A percentile compares a stretch with the other conserved stretches of the same genome.
Conservation (phyloP, 2,329 filamentous ascomycete species). For the Orbilia blumenaviensis region DNA sequence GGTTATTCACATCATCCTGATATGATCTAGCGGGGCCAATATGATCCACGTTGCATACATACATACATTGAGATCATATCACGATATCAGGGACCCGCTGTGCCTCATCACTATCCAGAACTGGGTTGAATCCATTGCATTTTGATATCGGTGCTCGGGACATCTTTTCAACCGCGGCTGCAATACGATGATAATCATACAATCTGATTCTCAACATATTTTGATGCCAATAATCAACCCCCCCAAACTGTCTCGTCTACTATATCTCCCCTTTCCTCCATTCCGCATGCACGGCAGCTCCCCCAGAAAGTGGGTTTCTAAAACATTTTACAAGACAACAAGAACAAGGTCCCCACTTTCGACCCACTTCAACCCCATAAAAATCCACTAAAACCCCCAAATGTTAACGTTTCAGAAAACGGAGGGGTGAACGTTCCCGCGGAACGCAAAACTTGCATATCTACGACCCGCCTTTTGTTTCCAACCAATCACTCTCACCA, state of each 20-base stretch:
- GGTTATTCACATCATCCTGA: conserved; percentile 9
- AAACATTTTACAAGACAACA: conserved; percentile 12
- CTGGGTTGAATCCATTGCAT: neutral
- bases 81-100: neutral
- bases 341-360: neutral
- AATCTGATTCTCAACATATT: too few relatives aligned
- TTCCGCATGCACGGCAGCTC: neutral
- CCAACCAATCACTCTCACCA: neutral
- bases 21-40: neutral
- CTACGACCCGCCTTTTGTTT: neutral
- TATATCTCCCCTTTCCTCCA: neutral
- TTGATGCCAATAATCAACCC: neutral
- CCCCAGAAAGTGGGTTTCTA: neutral
- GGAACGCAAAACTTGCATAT: conserved; percentile 13
- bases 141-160: conserved; percentile 31
- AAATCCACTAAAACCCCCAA: neutral
- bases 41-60: conserved; percentile 2
- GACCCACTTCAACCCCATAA: conserved; percentile 4
- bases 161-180: neutral
- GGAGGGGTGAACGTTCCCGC: conserved; percentile 1
- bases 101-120: neutral
- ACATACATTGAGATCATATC: neutral
- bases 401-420: conserved; percentile 2
- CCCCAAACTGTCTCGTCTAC: neutral
- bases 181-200: conserved; percentile 3